Percentiles rank a stretch among this genome's conserved stretches.
Conservation (phyloP, 176 grass and related monocot species). For the Otatea glauca region DNA sequence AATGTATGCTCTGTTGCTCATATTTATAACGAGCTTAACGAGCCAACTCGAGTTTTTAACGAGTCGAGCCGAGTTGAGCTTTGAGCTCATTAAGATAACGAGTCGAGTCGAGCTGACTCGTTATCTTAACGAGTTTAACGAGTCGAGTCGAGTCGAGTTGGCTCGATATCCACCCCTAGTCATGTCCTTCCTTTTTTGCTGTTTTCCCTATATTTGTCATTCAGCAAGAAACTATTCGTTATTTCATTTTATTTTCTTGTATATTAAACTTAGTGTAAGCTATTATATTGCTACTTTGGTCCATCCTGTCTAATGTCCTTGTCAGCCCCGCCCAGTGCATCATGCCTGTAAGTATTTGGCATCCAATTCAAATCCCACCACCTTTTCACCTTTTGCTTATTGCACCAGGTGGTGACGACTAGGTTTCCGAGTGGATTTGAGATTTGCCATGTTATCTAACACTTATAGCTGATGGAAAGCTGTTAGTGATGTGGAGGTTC, state of each 20-base stretch:
- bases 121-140: too few species aligned
- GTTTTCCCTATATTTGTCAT: not conserved
- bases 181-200: not conserved
- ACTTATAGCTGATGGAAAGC: not conserved
- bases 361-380: constrained; percentile 1
- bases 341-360: constrained; percentile 31
- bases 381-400: constrained; percentile 2
- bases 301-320: not conserved
- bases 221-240: not conserved
- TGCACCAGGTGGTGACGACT: constrained; percentile 23
- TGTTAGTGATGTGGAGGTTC: not conserved
- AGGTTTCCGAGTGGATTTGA: constrained; percentile 24
- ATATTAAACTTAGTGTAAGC: not conserved
- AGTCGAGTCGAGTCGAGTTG: too few species aligned
- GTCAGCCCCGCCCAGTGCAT: not conserved
- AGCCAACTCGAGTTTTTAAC: too few species aligned
- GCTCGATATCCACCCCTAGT: too few species aligned
- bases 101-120: too few species aligned
- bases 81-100: too few species aligned
- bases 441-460: not conserved
- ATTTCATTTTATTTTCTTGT: not conserved
- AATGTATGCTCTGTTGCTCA: too few species aligned
- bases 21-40: too few species aligned
- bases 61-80: too few species aligned
- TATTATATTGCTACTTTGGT: not conserved